Evolutionary conservation across 495 filamentous ascomycete genomes (phyloP).

Genomic region (Ramalina intermedia): DNA sequence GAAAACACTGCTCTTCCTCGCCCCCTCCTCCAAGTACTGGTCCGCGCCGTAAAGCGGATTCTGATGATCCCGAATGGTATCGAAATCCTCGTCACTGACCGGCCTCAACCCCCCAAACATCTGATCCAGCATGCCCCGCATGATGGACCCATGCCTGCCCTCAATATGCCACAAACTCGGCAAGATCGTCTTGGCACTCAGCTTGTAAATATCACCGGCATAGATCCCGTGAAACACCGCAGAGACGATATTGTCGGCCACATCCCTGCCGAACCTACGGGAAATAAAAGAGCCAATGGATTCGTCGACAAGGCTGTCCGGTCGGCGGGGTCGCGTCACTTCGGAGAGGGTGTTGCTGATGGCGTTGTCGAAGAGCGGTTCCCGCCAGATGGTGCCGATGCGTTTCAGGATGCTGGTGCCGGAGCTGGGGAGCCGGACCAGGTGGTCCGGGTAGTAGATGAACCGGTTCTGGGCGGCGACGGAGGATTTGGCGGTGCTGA

Average conservation of each 20-base stretch:
- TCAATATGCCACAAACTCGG: conserved; percentile 40
- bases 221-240: conserved; percentile 81
- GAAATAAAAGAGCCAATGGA: conserved; percentile 57
- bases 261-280: conserved; percentile 35
- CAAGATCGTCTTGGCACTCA: conserved; percentile 55
- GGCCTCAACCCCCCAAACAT: conserved; percentile 1
- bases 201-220: conserved; percentile 73
- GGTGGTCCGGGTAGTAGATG: conserved; percentile 82
- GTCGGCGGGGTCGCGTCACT: conserved; percentile 15
- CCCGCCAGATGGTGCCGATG: conserved; percentile 27
- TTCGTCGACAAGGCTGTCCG: conserved; percentile 38
- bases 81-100: conserved; percentile 14
- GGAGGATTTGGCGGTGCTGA: conserved; percentile 35
- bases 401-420: conserved; percentile 15
- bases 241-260: conserved; percentile 65
- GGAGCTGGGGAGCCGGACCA: conserved; percentile 53
- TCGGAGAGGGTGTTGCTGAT: conserved; percentile 29
- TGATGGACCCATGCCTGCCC: conserved; percentile 20
- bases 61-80: conserved; percentile 12
- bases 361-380: conserved; percentile 49
- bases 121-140: conserved; percentile 9
- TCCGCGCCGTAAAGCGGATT: conserved; percentile 2
- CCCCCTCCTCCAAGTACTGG: conserved; percentile 1
- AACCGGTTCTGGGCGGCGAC: conserved; percentile 51
- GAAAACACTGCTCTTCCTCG: conserved; percentile 33